Evolutionary conservation across 106 monocot genomes (phyloP), one percentile per base, ranked within the genome.

Genomic region (Dactylorhiza incarnata): DNA sequence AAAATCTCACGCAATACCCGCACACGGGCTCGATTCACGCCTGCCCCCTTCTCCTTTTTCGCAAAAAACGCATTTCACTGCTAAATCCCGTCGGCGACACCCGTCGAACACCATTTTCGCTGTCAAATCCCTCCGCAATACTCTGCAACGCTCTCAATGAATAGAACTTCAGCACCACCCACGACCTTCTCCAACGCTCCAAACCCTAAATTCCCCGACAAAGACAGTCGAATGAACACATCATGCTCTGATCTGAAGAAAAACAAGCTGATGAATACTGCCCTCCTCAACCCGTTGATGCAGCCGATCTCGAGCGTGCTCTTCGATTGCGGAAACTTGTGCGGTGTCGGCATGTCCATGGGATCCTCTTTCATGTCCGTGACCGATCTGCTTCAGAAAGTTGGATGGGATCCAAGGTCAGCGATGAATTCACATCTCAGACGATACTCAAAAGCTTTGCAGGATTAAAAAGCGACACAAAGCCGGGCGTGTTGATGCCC

Each of bases 101-200:
- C n/a, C n/a, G n/a, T n/a, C n/a, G 58, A 84, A 87, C 68, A 87
- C 84, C 78, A 84, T 87, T 61, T 77, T 87, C 47, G 83, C 87
- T 0, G 83, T 83, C 77, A 67, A 78, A 72, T 83, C 87, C 17
- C 83, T 87, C 75, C n/a, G n/a, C n/a, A n/a, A n/a, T n/a, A n/a
- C n/a, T n/a, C n/a, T 87, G 87, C 63, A 83, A 87, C 25, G 83
- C 83, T 0, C 48, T 87, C 70, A 81, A 83, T 12, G 83, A 87
- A 83, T 83, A 87, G 78, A 87, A 68, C 37, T 75, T 68, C 54
- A 74, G 53, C 68, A 24, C 75, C 15, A 80, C 74, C 44, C 80
- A 74, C 54, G 65, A 63, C 43, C 55, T 73, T 22, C 84, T 43
- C 76, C 80, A 25, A 63, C 76, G 6, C 67, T 84, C 73, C 80